Evolutionary conservation across 768 basidiomycete genomes (phyloP).

Genomic region (Serendipita sp.): DNA sequence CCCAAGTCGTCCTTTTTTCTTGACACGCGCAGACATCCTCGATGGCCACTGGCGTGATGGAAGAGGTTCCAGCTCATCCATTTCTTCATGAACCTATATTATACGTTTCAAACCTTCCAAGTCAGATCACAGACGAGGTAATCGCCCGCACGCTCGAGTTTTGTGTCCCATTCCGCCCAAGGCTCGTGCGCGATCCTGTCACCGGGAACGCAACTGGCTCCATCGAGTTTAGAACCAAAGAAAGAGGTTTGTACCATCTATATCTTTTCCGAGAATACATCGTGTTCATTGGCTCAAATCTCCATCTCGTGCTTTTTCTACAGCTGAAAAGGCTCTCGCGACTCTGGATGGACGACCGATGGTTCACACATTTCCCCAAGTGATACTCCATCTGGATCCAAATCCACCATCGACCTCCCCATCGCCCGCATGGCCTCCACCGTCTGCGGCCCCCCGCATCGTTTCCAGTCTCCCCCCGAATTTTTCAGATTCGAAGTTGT

Average conservation of each 20-base stretch:
- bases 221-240: conserved; percentile 32
- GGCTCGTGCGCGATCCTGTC: conserved; percentile 44
- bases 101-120: conserved; percentile 63
- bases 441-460: conserved; percentile 59
- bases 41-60: conserved; percentile 5
- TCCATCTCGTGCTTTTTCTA: conserved; percentile 8
- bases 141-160: conserved; percentile 55
- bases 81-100: conserved; percentile 72
- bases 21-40: not conserved
- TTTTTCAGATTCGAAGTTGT: conserved; percentile 56
- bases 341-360: conserved; percentile 64
- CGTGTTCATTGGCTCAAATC: not conserved
- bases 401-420: conserved; percentile 60
- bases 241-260: conserved; percentile 7
- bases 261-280: not conserved
- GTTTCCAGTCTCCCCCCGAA: conserved; percentile 66
- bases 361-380: conserved; percentile 40
- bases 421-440: conserved; percentile 57
- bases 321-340: conserved; percentile 81
- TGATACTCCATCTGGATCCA: conserved; percentile 56
- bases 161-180: conserved; percentile 71
- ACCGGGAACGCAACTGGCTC: conserved; percentile 44
- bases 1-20: not conserved
- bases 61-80: conserved; percentile 32
- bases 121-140: conserved; percentile 58